phyloP scores from a whole-genome alignment of 2,329 filamentous ascomycete species.

The Capronia americana region DNA sequence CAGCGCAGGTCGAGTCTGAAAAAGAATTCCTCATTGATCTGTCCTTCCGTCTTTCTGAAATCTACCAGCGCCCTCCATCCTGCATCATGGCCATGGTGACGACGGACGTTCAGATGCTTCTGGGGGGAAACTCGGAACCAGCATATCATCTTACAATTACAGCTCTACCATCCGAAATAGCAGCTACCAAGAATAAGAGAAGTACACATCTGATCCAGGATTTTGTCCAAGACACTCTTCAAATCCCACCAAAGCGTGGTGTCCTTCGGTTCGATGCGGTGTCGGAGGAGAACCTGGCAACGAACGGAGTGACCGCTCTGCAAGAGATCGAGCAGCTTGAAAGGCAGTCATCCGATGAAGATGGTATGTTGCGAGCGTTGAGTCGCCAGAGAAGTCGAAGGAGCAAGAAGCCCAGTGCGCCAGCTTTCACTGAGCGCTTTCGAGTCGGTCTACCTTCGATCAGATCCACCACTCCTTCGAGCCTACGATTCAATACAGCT shows the following conservation, averaged over 20 bases:
- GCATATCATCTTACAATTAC: slow-evolving; percentile 79
- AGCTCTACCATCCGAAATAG: slow-evolving; percentile 71
- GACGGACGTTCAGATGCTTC: slow-evolving; percentile 75
- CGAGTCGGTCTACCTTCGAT: slow-evolving; percentile 30
- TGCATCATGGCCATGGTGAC: slow-evolving; percentile 78
- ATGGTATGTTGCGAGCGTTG: slow-evolving; percentile 48
- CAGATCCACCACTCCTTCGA: slow-evolving; percentile 33
- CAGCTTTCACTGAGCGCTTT: slow-evolving; percentile 28
- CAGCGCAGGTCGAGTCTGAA: slow-evolving; percentile 67
- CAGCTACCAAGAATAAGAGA: slow-evolving; percentile 77
- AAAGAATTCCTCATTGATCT: slow-evolving; percentile 78
- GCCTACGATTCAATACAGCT: slow-evolving; percentile 24
- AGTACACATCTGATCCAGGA: slow-evolving; percentile 78
- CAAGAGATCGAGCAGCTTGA: slow-evolving; percentile 69
- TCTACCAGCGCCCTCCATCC: slow-evolving; percentile 75
- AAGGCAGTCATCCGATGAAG: slow-evolving; percentile 52
- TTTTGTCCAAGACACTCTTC: slow-evolving; percentile 74
- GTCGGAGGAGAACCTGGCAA: slow-evolving; percentile 73
- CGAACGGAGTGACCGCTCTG: slow-evolving; percentile 71
- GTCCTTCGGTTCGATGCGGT: slow-evolving; percentile 75
- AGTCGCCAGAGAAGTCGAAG: slow-evolving; percentile 45
- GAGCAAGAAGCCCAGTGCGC: slow-evolving; percentile 39
- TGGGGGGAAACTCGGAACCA: slow-evolving; percentile 76
- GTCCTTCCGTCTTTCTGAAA: slow-evolving; percentile 72
- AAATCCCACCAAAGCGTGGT: slow-evolving; percentile 70